phyloP scores from a whole-genome alignment of 148 eudicot species.

The Amaranthus cruentus region DNA sequence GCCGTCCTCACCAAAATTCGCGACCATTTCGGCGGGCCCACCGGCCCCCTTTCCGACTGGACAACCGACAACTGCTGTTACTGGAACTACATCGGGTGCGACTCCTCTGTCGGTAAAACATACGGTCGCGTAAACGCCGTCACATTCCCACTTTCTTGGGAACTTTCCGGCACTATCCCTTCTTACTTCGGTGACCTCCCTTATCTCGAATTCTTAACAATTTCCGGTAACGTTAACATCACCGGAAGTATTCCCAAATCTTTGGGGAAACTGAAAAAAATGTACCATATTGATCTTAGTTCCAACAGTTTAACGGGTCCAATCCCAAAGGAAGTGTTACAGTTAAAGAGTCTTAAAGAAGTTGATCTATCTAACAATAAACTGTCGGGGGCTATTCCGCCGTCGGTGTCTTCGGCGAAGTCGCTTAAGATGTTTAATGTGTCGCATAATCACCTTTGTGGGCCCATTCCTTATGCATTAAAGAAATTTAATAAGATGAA shows the following conservation, averaged over 20 bases:
- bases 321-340: constrained; percentile 36
- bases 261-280: constrained; percentile 30
- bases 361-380: constrained; percentile 43
- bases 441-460: constrained; percentile 41
- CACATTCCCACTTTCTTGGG: constrained; percentile 8
- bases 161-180: constrained; percentile 21
- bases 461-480: constrained; percentile 23
- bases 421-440: constrained; percentile 36
- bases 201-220: constrained; percentile 38
- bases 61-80: constrained; percentile 13
- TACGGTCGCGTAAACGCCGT: constrained; percentile 22
- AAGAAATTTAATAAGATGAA: constrained; percentile 3
- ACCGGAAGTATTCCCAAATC: constrained; percentile 45
- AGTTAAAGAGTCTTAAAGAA: constrained; percentile 32
- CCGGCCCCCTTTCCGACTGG: constrained; percentile 21
- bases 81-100: constrained; percentile 21
- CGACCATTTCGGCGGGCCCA: constrained; percentile 9
- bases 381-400: constrained; percentile 39
- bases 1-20: constrained; percentile 22
- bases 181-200: constrained; percentile 25
- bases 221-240: constrained; percentile 39
- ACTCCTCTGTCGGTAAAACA: background rate
- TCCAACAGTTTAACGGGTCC: constrained; percentile 35
- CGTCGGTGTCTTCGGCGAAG: constrained; percentile 28
- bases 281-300: constrained; percentile 36